Evolutionary conservation across 345 rosid species (phyloP).

Genomic region (Brassica nigra): DNA sequence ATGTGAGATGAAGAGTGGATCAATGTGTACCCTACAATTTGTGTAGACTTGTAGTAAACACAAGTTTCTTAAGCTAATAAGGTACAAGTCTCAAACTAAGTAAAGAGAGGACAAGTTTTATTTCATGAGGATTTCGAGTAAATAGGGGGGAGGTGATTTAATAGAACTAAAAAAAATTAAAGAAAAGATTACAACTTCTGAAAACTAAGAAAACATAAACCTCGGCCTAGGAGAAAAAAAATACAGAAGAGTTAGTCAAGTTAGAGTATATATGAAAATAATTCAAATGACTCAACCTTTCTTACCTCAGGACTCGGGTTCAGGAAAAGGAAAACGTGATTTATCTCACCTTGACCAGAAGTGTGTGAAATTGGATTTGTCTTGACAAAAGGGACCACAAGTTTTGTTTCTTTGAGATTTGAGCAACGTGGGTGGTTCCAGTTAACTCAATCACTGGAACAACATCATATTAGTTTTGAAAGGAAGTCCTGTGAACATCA

Average conservation of each 20-base stretch:
- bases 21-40: background rate
- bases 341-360: background rate
- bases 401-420: background rate
- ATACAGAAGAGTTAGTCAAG: background rate
- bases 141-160: background rate
- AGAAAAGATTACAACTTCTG: background rate
- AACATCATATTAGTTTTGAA: conserved; percentile 10
- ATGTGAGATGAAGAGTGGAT: background rate
- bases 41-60: background rate
- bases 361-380: background rate
- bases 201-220: background rate
- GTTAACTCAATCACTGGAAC: conserved; percentile 7
- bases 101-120: background rate
- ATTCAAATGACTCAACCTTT: background rate
- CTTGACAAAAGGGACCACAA: background rate
- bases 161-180: too few species aligned
- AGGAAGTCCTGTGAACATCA: conserved; percentile 2
- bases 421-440: conserved; percentile 26
- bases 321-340: background rate
- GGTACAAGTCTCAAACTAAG: background rate
- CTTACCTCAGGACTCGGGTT: background rate
- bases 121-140: background rate
- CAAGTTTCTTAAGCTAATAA: background rate
- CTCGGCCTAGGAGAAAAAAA: too few species aligned
- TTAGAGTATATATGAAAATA: background rate